Base-by-base conservation (phyloP, 768 basidiomycete species). In the Pisolithus microcarpus region DNA sequence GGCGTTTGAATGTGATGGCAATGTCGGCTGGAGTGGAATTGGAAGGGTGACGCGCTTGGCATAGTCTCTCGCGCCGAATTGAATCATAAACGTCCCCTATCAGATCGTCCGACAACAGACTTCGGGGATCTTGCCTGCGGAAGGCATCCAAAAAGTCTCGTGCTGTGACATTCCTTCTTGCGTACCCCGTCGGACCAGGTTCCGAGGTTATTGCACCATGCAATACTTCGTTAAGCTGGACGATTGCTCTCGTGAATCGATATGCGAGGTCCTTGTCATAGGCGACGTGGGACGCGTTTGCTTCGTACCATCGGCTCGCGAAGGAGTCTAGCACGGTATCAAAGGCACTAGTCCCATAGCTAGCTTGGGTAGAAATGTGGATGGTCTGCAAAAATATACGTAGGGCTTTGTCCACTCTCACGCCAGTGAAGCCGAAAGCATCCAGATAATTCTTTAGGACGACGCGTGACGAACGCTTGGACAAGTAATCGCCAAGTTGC, bases 71-170 rank as follows among this genome's bases (percentile, higher is more conserved):
- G 16, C 77, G 73, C 42, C 76, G 76, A 45, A 96, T 79, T 28
- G 91, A 90, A 21, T 76, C 71, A 66, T 93, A 95, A 34, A 94
- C 79, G 38, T 86, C 82, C 42, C 81, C 75, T 46, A 99, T 71
- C 11, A 85, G 68, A 24, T 90, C 84, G 50, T 91, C 88, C 0
- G 85, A 75, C 37, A 96, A 79, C 31, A 84, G 68, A 48, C 75
- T 69, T 37, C 84, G 75, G 19, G 80, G 70, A 65, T 98, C 96
- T 49, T 81, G 85, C 51, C 80, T 75, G 50, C 87, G 76, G 74
- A 94, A 95, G 0, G 86, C 86, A 26, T 85, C 82, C 53, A 87
- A 73, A 67, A 97, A 99, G 58, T 91, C 87, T 56, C 85, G 81
- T 39, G 74, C 72, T 10, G 81, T 80, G 50, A 95, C 76, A 46